Percentiles rank a stretch among this genome's conserved stretches.
Conservation (phyloP, 164 flowering plant genomes). For the Vitis labrusca region DNA sequence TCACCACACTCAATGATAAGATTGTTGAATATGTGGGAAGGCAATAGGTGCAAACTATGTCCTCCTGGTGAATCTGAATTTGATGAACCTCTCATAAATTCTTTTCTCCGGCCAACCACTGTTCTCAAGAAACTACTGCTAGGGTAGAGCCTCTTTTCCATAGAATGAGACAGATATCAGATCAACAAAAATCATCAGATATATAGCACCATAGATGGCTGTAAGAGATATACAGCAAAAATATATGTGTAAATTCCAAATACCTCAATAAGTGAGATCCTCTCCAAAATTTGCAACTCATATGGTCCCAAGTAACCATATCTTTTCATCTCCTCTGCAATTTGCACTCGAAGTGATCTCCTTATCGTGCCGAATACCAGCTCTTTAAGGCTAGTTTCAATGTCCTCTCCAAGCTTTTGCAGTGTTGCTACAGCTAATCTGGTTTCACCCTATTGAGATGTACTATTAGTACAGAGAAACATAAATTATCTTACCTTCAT, state of each 20-base stretch:
- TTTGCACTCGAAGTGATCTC: conserved; percentile 72
- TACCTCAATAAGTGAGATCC: conserved; percentile 84
- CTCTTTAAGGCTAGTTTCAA: conserved; percentile 71
- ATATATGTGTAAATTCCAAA: neutral
- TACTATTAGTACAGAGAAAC: conserved; percentile 17
- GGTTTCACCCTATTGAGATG: conserved; percentile 75
- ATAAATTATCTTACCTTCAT: neutral
- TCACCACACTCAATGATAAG: conserved; percentile 73
- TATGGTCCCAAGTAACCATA: conserved; percentile 65
- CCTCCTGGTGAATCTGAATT: conserved; percentile 26
- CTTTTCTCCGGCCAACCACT: conserved; percentile 43
- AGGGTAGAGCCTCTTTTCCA: conserved; percentile 81
- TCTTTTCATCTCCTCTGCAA: conserved; percentile 71
- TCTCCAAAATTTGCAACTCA: conserved; percentile 72
- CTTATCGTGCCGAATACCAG: conserved; percentile 83
- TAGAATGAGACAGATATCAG: conserved; percentile 1
- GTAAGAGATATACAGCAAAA: conserved; percentile 8
- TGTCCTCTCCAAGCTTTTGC: conserved; percentile 96
- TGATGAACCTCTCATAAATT: conserved; percentile 26
- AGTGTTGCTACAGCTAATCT: conserved; percentile 78
- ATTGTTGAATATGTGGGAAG: conserved; percentile 33
- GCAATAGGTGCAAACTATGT: conserved; percentile 35
- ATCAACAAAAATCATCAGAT: conserved; percentile 4
- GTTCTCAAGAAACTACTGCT: conserved; percentile 86
- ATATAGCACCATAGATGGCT: neutral